Evolutionary conservation across 257 asterid genomes (phyloP), one percentile per base, ranked within the genome.

Genomic region (Osmanthus fragrans): DNA sequence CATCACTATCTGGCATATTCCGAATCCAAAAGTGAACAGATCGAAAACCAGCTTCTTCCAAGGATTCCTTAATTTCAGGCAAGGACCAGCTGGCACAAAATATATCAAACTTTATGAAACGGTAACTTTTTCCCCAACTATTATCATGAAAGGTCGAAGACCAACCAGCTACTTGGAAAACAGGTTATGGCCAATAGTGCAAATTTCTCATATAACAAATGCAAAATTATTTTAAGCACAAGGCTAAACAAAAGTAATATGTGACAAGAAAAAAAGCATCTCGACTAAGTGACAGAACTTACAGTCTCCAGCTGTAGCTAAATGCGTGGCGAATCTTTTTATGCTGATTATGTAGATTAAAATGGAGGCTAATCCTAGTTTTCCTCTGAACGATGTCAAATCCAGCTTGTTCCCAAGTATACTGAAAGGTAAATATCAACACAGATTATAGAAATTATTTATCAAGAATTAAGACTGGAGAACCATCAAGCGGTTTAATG

Each of bases 231-330:
- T 27, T 63, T 33, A 72, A 82, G 81, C 71, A 71, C 7, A 37
- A 18, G 7, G 49, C 70, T 10, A 47, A 56, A 51, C 60, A 18
- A n/a, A 51, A 73, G 5, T 47, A 45, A 45, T 15, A 13, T 33
- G 33, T 33, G 33, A 64, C 23, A 23, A 33, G 54, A 33, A 7
- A 7, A 60, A 60, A 8, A 18, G 39, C 12, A 68, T 29, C 63
- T 34, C 39, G 21, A 42, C 30, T 39, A 21, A 40, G 42, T 65
- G 68, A 69, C 29, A 32, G 63, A 34, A 84, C 96, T 95, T 93
- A 95, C 99, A 96, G 92, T 88, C 98, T 92, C 99, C 99, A 96
- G 89, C 98, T 96, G 85, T 93, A 93, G 83, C 97, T 90, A 87
- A 96, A 96, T 19, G 98, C 98, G 79, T 93, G 93, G 42, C 92